Evolutionary conservation across 306 rosid species (phyloP).

Genomic region (Fragaria iinumae): DNA sequence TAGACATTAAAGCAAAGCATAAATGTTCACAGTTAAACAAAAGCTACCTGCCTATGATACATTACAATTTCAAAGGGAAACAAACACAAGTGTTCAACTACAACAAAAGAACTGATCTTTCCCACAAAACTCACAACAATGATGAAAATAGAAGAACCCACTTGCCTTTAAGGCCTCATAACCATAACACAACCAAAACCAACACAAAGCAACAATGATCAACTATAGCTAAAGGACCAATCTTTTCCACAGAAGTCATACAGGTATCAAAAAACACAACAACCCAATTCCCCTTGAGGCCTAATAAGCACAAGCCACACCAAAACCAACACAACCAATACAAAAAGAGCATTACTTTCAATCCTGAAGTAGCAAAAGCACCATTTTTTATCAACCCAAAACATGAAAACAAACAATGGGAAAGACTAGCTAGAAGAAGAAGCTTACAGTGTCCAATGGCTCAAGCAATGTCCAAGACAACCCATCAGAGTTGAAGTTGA

Average conservation of each 20-base stretch:
- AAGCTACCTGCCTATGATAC: not conserved
- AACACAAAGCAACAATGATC: not conserved
- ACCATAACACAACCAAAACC: not conserved
- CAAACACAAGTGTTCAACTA: conserved; percentile 1
- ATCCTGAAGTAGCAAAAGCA: not conserved
- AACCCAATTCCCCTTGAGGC: not conserved
- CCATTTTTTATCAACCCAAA: not conserved
- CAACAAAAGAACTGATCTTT: not conserved
- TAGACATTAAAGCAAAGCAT: conserved; percentile 20
- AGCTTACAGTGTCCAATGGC: conserved; percentile 42
- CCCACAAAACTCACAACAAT: not conserved
- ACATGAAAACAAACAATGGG: not conserved
- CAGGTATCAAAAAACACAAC: not conserved
- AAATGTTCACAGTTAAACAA: conserved; percentile 9
- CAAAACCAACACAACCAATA: not conserved
- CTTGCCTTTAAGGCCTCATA: not conserved
- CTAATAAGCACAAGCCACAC: not conserved
- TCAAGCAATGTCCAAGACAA: conserved; percentile 60
- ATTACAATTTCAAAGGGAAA: not conserved
- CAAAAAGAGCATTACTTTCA: not conserved
- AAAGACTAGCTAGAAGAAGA: not conserved
- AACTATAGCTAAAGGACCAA: not conserved
- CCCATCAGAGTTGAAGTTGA: conserved; percentile 54
- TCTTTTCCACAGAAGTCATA: not conserved
- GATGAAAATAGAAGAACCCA: not conserved